Conservation (phyloP, 2,329 filamentous ascomycete species). For the Aureobasidium vineae region DNA sequence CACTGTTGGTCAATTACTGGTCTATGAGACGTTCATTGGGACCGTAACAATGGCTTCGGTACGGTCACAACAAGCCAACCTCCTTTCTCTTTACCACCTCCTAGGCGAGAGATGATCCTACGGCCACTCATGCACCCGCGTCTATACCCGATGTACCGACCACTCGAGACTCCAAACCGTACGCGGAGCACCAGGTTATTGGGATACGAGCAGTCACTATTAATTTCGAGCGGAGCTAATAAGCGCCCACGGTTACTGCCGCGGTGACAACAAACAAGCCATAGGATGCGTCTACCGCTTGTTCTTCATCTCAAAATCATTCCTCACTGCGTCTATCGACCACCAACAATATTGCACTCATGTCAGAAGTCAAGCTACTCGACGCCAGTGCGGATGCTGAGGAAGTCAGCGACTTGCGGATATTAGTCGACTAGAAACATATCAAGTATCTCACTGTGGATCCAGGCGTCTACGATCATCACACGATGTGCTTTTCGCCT, state of each 20-base stretch:
- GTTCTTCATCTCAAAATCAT: not conserved
- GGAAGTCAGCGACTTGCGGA: constrained; percentile 40
- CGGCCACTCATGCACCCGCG: too few species aligned
- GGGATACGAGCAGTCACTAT: too few species aligned
- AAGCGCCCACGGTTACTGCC: not conserved
- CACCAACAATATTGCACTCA: not conserved
- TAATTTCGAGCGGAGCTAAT: not conserved
- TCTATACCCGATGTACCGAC: too few species aligned
- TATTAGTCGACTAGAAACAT: constrained; percentile 40
- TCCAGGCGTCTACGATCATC: constrained; percentile 36
- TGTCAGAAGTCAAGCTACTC: constrained; percentile 24
- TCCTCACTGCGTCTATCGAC: not conserved
- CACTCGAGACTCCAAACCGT: not conserved
- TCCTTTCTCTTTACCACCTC: too few species aligned
- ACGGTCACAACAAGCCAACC: not conserved
- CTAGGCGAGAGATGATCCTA: too few species aligned
- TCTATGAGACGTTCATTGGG: not conserved
- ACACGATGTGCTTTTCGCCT: constrained; percentile 41
- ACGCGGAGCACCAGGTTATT: not conserved
- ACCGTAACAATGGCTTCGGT: not conserved
- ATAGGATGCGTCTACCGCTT: not conserved
- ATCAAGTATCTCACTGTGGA: constrained; percentile 48
- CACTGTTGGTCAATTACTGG: not conserved
- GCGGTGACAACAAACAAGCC: not conserved
- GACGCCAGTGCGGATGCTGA: constrained; percentile 30